phyloP scores from a whole-genome alignment of 371 early-diverging fungal genomes.

The Rhizopus delemar region DNA sequence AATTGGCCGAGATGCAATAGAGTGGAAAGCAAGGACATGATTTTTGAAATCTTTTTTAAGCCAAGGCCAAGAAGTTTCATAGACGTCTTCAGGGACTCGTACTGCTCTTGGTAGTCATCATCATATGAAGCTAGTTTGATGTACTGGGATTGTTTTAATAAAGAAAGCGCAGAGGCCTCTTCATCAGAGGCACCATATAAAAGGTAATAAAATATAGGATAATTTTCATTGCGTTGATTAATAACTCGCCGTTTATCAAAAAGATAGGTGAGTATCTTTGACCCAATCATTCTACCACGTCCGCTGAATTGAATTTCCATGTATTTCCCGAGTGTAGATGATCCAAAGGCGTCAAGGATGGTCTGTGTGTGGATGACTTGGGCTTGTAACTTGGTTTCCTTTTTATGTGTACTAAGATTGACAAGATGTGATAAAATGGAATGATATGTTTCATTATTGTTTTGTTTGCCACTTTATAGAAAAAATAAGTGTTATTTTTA shows the following conservation, averaged over 20 bases:
- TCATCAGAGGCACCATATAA: conserved; percentile 38
- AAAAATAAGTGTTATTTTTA: not conserved
- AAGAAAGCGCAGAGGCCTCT: conserved; percentile 15
- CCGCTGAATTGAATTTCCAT: conserved; percentile 88
- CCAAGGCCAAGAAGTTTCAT: conserved; percentile 81
- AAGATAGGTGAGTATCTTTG: conserved; percentile 82
- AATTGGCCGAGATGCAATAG: conserved; percentile 88
- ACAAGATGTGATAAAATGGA: conserved; percentile 62
- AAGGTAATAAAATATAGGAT: conserved; percentile 89
- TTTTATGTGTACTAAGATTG: conserved; percentile 56
- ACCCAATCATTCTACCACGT: conserved; percentile 78
- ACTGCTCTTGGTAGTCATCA: not conserved
- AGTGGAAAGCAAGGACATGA: conserved; percentile 82
- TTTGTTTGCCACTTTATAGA: conserved; percentile 62
- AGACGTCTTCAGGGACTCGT: conserved; percentile 4
- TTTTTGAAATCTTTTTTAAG: conserved; percentile 69
- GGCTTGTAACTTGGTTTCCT: conserved; percentile 67
- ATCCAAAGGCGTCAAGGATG: conserved; percentile 76
- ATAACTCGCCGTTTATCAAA: conserved; percentile 77
- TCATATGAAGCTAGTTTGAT: not conserved
- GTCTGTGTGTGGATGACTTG: conserved; percentile 18
- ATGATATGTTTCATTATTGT: conserved; percentile 63
- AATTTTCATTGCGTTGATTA: conserved; percentile 68
- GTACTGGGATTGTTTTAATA: not conserved
- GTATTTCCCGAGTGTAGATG: conserved; percentile 86